A percentile compares a stretch with the other conserved stretches of the same genome.
phyloP scores from a whole-genome alignment of 2,329 filamentous ascomycete genomes.

The Blumeriella jaapii region DNA sequence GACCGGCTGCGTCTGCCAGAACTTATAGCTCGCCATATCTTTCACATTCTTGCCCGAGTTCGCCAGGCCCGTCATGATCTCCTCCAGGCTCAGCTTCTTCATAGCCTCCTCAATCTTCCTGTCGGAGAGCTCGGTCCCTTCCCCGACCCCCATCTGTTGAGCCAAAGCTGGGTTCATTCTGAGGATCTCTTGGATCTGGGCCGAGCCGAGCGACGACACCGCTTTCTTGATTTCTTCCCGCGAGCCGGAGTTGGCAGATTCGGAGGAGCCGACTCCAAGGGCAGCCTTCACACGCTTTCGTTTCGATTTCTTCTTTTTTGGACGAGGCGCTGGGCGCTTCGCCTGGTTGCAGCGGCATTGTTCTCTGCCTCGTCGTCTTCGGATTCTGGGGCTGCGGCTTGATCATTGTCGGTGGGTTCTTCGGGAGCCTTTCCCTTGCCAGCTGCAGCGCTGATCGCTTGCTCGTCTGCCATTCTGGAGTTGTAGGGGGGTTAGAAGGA shows the following conservation, averaged over 20 bases:
- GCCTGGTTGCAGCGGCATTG: constrained; percentile 23
- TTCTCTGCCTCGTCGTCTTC: constrained; percentile 38
- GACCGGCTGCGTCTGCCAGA: constrained; percentile 97
- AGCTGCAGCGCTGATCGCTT: constrained; percentile 46
- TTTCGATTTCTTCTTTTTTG: constrained; percentile 56
- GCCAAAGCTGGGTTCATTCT: constrained; percentile 62
- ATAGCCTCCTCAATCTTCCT: constrained; percentile 40
- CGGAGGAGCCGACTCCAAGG: constrained; percentile 21
- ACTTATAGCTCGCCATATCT: constrained; percentile 96
- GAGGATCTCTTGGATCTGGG: constrained; percentile 54
- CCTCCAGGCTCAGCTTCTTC: constrained; percentile 54
- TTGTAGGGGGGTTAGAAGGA: not conserved
- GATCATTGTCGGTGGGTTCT: constrained; percentile 28
- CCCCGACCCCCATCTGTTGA: constrained; percentile 38
- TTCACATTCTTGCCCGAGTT: constrained; percentile 79
- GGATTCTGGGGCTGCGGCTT: constrained; percentile 34
- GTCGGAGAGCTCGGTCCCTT: constrained; percentile 26
- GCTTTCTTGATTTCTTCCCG: constrained; percentile 37
- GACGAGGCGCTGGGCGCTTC: constrained; percentile 25
- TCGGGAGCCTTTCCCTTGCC: constrained; percentile 34
- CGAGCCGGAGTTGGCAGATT: constrained; percentile 23
- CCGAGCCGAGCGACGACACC: constrained; percentile 37
- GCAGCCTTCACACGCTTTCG: constrained; percentile 45
- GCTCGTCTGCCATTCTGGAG: constrained; percentile 43
- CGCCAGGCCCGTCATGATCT: constrained; percentile 65